Evolutionary conservation across 2,329 filamentous ascomycete species (phyloP).

Genomic region (Thyridium curvatum): DNA sequence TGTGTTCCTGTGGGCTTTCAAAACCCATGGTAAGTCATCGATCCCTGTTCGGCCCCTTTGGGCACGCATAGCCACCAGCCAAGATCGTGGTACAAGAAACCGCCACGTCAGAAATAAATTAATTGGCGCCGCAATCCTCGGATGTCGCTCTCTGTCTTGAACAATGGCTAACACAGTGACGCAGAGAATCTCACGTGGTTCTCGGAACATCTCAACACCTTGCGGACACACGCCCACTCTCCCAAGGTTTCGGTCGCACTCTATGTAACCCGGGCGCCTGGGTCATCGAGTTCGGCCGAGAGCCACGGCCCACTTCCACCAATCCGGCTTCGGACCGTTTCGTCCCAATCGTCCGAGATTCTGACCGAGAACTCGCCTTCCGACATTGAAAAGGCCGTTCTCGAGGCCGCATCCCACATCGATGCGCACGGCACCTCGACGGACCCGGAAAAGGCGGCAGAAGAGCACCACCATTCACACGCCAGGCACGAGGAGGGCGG

Average conservation of each 20-base stretch:
- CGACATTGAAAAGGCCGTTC: constrained; percentile 3
- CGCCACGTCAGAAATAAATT: too few species aligned
- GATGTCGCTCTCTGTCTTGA: constrained; percentile 15
- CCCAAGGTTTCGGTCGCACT: constrained; percentile 29
- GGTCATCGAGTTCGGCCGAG: constrained; percentile 5
- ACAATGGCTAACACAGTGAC: constrained; percentile 9
- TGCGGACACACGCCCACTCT: constrained; percentile 29
- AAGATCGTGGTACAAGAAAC: too few species aligned
- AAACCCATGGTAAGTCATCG: constrained; percentile 31
- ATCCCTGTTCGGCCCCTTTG: too few species aligned
- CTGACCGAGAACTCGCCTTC: constrained; percentile 1
- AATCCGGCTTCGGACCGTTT: constrained; percentile 4
- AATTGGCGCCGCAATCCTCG: too few species aligned
- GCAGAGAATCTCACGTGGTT: constrained; percentile 28
- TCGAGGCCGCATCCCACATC: neutral
- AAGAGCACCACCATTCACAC: constrained; percentile 1
- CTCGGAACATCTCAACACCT: constrained; percentile 27
- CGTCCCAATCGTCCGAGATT: neutral
- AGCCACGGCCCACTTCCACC: constrained; percentile 3
- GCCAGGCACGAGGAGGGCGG: neutral
- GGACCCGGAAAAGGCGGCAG: constrained; percentile 8
- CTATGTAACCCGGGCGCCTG: constrained; percentile 24
- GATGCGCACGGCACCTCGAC: constrained; percentile 1
- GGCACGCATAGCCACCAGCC: too few species aligned
- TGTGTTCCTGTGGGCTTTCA: constrained; percentile 43